phyloP scores from a whole-genome alignment of 805 yeast genomes.

The Ogataea corticis region DNA sequence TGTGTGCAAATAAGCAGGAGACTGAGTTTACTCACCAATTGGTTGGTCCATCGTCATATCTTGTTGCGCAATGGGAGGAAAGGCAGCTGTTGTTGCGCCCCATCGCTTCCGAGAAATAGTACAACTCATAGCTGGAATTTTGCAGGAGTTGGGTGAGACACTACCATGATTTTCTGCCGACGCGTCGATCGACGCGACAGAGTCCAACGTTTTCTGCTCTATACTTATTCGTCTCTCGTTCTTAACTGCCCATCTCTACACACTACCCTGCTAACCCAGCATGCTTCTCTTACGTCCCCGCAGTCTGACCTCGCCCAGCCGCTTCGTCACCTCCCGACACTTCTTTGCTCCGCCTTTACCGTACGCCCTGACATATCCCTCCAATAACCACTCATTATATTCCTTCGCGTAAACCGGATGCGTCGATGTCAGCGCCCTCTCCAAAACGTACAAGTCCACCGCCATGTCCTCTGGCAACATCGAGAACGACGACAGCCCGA shows the following conservation, averaged over 20 bases:
- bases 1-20: background rate
- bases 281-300: conserved; percentile 95
- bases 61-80: background rate
- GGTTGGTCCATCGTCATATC: conserved; percentile 30
- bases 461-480: conserved; percentile 87
- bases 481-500: conserved; percentile 83
- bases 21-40: conserved; percentile 26
- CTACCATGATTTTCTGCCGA: too few relatives aligned
- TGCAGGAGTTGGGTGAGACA: too few relatives aligned
- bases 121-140: conserved; percentile 3
- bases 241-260: too few relatives aligned
- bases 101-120: conserved; percentile 5
- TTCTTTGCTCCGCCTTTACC: conserved; percentile 37
- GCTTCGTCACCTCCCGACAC: conserved; percentile 53
- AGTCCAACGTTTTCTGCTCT: too few relatives aligned
- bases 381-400: conserved; percentile 70
- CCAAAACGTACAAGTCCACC: conserved; percentile 93
- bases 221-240: too few relatives aligned
- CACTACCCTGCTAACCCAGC: conserved; percentile 57
- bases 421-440: conserved; percentile 87
- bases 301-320: conserved; percentile 81
- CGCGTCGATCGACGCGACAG: too few relatives aligned
- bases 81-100: background rate
- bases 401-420: conserved; percentile 71
- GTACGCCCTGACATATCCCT: conserved; percentile 59